A percentile compares a stretch with the other conserved stretches of the same genome.
Evolutionary conservation across 1,284 basidiomycete species (phyloP).

Genomic region (Sanghuangporus weigelae): DNA sequence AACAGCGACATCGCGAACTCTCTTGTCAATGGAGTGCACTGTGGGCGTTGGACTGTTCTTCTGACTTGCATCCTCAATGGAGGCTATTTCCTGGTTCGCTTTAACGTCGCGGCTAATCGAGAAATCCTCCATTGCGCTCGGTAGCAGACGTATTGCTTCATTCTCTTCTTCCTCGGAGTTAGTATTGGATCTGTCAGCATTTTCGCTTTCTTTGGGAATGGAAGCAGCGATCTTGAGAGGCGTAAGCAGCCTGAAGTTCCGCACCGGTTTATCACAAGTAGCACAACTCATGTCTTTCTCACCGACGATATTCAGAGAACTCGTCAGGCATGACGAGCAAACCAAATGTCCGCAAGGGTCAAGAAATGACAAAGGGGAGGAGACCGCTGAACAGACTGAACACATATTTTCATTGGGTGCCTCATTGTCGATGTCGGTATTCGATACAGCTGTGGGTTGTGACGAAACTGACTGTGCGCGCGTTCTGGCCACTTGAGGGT

Average conservation of each 20-base stretch:
- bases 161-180: slow-evolving; percentile 16
- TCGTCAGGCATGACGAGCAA: slow-evolving; percentile 74
- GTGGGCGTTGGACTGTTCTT: neutral
- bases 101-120: neutral
- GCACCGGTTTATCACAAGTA: slow-evolving; percentile 62
- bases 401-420: slow-evolving; percentile 29
- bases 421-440: slow-evolving; percentile 10
- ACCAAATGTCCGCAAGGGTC: slow-evolving; percentile 68
- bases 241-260: slow-evolving; percentile 52
- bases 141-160: slow-evolving; percentile 15
- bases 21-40: slow-evolving; percentile 8
- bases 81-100: neutral
- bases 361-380: slow-evolving; percentile 48
- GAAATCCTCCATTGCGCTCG: slow-evolving; percentile 24
- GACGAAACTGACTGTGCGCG: slow-evolving; percentile 2
- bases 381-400: slow-evolving; percentile 41
- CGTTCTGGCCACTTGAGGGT: neutral
- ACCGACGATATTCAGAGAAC: slow-evolving; percentile 77
- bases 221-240: slow-evolving; percentile 5
- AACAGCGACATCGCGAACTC: slow-evolving; percentile 44
- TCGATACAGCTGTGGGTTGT: slow-evolving; percentile 13
- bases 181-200: slow-evolving; percentile 22
- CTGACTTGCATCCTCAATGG: neutral
- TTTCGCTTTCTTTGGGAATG: neutral
- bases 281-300: slow-evolving; percentile 81